These are phyloP conservation scores for Flueggea neowawraea DNA, from an alignment of 441 rosid species.

Conservation along the genomic window DNA sequence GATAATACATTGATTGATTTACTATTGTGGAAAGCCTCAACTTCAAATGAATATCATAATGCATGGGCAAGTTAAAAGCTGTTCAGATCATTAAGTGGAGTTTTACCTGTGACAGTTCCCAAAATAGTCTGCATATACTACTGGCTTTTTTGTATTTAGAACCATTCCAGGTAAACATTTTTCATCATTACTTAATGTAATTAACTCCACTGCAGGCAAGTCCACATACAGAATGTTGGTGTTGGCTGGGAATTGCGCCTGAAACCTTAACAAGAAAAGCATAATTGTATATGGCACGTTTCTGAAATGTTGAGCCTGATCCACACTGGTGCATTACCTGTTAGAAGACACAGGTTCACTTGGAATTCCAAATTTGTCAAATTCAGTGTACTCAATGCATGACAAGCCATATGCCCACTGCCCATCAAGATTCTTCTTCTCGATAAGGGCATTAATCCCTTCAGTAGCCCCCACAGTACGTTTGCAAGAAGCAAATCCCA, in stretches of 20 bases:
- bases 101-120: slow-evolving; percentile 75
- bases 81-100: slow-evolving; percentile 6
- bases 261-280: slow-evolving; percentile 54
- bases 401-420: slow-evolving; percentile 94
- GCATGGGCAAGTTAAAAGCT: slow-evolving; percentile 4
- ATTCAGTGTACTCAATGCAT: slow-evolving; percentile 92
- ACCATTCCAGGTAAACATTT: slow-evolving; percentile 89
- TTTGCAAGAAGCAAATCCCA: slow-evolving; percentile 94
- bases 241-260: slow-evolving; percentile 82
- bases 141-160: slow-evolving; percentile 66
- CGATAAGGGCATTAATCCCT: slow-evolving; percentile 83
- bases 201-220: slow-evolving; percentile 58
- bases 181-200: slow-evolving; percentile 59
- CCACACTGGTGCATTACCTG: slow-evolving; percentile 32
- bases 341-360: slow-evolving; percentile 34
- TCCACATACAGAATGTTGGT: slow-evolving; percentile 90
- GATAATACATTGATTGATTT: no score
- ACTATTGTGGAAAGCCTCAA: no score
- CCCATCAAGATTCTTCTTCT: slow-evolving; percentile 78
- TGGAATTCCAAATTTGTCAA: slow-evolving; percentile 70
- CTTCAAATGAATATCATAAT: no score
- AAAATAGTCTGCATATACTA: slow-evolving; percentile 54
- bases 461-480: slow-evolving; percentile 79
- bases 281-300: slow-evolving; percentile 10
- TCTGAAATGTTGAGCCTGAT: slow-evolving; percentile 8